Evolutionary conservation across 225 moss, liverwort and hornwort genomes (phyloP), one percentile per base, ranked within the genome.

Genomic region (Pseudisothecium myosuroides): DNA sequence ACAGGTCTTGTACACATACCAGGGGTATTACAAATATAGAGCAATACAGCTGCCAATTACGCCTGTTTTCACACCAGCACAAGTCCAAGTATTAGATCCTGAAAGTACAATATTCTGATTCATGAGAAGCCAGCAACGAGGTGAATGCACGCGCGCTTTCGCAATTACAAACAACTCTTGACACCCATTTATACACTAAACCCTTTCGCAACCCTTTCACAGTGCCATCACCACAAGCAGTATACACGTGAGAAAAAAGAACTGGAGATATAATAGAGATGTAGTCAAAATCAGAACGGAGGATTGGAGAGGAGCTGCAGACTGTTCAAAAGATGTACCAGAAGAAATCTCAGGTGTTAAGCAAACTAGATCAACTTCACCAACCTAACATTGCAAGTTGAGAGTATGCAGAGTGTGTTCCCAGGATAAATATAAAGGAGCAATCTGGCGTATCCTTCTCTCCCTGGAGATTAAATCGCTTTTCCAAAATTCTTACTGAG

Each of bases 11-110:
- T n/a, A 83, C 58, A 88, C 92, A 80, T 96, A 97, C 96, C 95
- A 97, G 86, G 71, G 97, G 95, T 77, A 97, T 84, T 88, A 94
- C 84, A 91, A 95, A 93, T 60, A 95, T 94, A 65, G 92, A 89
- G 83, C 89, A 92, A 85, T 95, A 94, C 39, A 94, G 91, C 83
- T 89, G 90, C 86, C 93, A 87, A 75, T 97, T 96, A 68, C 96
- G 96, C 85, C 97, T 97, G 93, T 82, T 73, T 79, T 76, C 66
- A 88, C 69, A 95, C 92, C 95, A 94, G 88, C 94, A 97, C 81
- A 97, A 92, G 18, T 71, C 83, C 62, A 89, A 88, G 55, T 86
- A 50, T 93, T 84, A 93, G 76, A 93, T 87, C 85, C 49, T 60
- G 41, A 85, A 81, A 52, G 61, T 54, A 18, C 29, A 84, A 81